Evolutionary conservation across 345 rosid genomes (phyloP).

Genomic region (Murraya koenigii): DNA sequence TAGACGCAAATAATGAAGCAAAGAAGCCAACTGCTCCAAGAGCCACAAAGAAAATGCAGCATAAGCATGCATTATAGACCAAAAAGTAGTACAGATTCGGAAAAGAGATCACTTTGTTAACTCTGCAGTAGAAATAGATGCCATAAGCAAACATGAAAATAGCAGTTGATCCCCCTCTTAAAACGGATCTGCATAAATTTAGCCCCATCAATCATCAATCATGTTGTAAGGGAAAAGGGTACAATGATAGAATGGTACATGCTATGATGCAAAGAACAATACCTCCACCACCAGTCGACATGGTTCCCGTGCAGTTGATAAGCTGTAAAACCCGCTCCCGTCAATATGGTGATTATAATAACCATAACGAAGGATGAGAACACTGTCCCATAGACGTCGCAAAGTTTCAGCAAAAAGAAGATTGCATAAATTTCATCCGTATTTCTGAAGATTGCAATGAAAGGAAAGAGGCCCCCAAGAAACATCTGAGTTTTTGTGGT

Average conservation of each 20-base stretch:
- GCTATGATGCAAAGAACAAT: background rate
- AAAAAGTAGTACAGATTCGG: background rate
- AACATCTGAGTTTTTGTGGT: background rate
- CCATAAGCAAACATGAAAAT: conserved; percentile 9
- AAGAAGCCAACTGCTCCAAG: background rate
- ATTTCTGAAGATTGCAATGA: background rate
- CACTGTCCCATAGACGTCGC: background rate
- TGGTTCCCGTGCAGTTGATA: background rate
- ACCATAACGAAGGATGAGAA: background rate
- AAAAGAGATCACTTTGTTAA: background rate
- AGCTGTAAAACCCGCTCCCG: background rate
- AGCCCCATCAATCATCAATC: background rate
- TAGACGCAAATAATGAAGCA: background rate
- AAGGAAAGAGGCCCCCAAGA: conserved; percentile 2
- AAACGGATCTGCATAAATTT: background rate
- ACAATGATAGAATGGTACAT: background rate
- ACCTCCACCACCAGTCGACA: conserved; percentile 9
- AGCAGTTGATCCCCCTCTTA: conserved; percentile 11
- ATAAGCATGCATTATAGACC: background rate
- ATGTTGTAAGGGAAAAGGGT: background rate
- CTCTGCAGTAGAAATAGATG: conserved; percentile 2
- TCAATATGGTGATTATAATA: background rate
- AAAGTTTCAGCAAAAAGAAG: background rate
- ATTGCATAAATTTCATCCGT: background rate
- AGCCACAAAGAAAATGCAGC: background rate